A percentile compares a stretch with the other conserved stretches of the same genome.
Conservation (phyloP, 495 filamentous ascomycete genomes). For the Penicillium coprophilum region DNA sequence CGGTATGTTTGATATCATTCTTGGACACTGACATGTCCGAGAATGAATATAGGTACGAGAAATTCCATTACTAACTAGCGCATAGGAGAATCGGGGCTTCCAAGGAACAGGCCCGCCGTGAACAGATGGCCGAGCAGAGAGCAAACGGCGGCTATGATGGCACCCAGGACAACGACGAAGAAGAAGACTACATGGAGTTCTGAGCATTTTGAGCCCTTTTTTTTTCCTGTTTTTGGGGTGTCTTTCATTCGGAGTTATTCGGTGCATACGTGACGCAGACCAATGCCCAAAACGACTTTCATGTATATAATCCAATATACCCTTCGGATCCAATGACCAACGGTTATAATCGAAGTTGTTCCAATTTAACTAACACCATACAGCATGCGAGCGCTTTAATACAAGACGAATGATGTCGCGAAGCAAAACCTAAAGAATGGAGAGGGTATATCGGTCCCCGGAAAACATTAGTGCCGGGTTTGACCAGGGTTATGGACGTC, state of each 20-base stretch:
- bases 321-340: constrained; percentile 24
- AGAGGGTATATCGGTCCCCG: constrained; percentile 9
- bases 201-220: constrained; percentile 20
- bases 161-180: constrained; percentile 46
- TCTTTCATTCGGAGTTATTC: constrained; percentile 27
- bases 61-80: constrained; percentile 7
- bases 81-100: constrained; percentile 47
- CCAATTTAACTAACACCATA: constrained; percentile 42
- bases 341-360: constrained; percentile 27
- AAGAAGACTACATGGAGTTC: constrained; percentile 52
- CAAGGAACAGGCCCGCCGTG: constrained; percentile 48
- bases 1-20: constrained; percentile 42
- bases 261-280: constrained; percentile 28
- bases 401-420: constrained; percentile 19
- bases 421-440: constrained; percentile 5
- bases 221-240: constrained; percentile 9
- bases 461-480: constrained; percentile 1
- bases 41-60: neutral
- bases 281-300: constrained; percentile 24
- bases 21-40: neutral
- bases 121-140: constrained; percentile 47
- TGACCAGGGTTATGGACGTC: constrained; percentile 1
- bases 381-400: constrained; percentile 41
- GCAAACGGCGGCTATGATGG: constrained; percentile 41
- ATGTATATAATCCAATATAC: constrained; percentile 44